Conservation (phyloP, 352 stramenopile genomes). For the Phytophthora pinifolia region DNA sequence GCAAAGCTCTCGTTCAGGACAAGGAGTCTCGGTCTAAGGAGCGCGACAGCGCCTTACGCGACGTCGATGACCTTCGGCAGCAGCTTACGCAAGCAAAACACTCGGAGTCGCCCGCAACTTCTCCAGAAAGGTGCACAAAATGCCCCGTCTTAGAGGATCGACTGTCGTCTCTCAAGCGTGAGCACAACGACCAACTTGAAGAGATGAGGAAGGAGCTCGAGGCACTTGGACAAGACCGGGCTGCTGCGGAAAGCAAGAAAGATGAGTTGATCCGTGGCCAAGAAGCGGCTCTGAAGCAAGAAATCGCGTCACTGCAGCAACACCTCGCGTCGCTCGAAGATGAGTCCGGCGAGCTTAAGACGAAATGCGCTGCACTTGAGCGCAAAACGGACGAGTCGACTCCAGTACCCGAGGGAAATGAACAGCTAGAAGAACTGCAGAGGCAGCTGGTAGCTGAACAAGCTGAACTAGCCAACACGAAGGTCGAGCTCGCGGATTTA, state of each 20-base stretch:
- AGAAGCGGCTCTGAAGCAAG: constrained; percentile 19
- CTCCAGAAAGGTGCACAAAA: constrained; percentile 9
- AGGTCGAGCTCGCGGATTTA: constrained; percentile 36
- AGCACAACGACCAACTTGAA: constrained; percentile 12
- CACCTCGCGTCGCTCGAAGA: constrained; percentile 14
- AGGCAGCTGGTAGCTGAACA: constrained; percentile 10
- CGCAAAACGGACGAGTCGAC: constrained; percentile 1
- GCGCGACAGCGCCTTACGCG: background rate
- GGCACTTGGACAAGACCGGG: constrained; percentile 8
- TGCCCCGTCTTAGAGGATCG: constrained; percentile 13
- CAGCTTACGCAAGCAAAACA: constrained; percentile 12
- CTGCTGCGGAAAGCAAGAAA: constrained; percentile 10
- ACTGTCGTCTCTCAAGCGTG: constrained; percentile 14
- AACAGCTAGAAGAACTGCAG: constrained; percentile 17
- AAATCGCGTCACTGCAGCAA: constrained; percentile 17
- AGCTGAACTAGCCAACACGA: constrained; percentile 18
- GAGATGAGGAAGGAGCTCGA: constrained; percentile 18
- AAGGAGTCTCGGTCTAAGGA: constrained; percentile 21
- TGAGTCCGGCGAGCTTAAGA: constrained; percentile 13
- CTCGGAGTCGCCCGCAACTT: background rate
- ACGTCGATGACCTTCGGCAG: constrained; percentile 14
- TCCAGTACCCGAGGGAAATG: background rate
- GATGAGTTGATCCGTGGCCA: constrained; percentile 12
- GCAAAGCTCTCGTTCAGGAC: constrained; percentile 7
- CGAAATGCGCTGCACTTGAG: constrained; percentile 15